A percentile compares a stretch with the other conserved stretches of the same genome.
Evolutionary conservation across 2,329 filamentous ascomycete species (phyloP).

Genomic region (Neonectria magnoliae): DNA sequence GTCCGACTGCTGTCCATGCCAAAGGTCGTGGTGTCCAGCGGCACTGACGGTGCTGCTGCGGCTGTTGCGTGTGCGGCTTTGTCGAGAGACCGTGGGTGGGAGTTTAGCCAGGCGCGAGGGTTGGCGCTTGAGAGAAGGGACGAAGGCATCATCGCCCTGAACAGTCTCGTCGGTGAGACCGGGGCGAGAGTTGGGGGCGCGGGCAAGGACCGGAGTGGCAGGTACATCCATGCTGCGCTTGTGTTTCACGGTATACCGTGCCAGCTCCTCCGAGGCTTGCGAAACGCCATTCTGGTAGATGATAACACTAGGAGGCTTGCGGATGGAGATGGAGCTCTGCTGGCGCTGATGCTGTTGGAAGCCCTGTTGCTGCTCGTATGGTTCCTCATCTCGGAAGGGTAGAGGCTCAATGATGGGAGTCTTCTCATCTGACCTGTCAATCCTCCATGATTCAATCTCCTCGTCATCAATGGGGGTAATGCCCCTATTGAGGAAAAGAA

Average conservation of each 20-base stretch:
- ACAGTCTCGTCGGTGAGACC: conserved; percentile 71
- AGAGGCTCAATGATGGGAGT: conserved; percentile 36
- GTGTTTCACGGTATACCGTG: conserved; percentile 44
- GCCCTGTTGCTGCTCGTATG: conserved; percentile 25
- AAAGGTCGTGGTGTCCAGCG: conserved; percentile 54
- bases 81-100: conserved; percentile 49
- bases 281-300: conserved; percentile 56
- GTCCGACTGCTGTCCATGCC: conserved; percentile 51
- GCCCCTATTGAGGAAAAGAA: conserved; percentile 61
- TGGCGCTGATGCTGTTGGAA: conserved; percentile 41
- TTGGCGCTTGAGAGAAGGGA: conserved; percentile 62
- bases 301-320: conserved; percentile 64
- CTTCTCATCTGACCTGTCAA: conserved; percentile 48
- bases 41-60: conserved; percentile 56
- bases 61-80: conserved; percentile 55
- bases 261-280: conserved; percentile 44
- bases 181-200: conserved; percentile 69
- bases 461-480: conserved; percentile 72
- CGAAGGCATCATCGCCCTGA: conserved; percentile 69
- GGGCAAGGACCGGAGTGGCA: conserved; percentile 62
- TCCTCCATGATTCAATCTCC: conserved; percentile 73
- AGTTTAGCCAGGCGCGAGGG: conserved; percentile 64
- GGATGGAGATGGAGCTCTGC: conserved; percentile 49
- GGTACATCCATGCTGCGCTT: conserved; percentile 59
- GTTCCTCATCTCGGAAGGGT: background rate